A percentile compares a stretch with the other conserved stretches of the same genome.
These are phyloP conservation scores for Cystofilobasidium capitatum DNA, from an alignment of 768 basidiomycete species.

Conservation along the genomic window DNA sequence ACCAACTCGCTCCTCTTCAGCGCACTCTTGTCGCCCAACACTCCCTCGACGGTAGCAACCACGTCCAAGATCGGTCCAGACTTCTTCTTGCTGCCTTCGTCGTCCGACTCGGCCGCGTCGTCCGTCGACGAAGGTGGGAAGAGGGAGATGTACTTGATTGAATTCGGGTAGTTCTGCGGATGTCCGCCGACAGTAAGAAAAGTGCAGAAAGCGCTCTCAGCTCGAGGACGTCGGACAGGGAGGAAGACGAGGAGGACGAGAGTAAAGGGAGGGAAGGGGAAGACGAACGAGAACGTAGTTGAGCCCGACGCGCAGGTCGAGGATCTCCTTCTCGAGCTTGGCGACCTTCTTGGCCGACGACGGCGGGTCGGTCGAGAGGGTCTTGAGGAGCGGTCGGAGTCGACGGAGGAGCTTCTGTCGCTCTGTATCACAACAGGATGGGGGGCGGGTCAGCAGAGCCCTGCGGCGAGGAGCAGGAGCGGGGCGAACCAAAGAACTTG, in stretches of 20 bases:
- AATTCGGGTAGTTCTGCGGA: slow-evolving; percentile 69
- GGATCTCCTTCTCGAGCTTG: slow-evolving; percentile 47
- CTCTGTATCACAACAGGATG: slow-evolving; percentile 46
- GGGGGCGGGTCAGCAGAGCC: not conserved
- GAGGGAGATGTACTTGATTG: slow-evolving; percentile 78
- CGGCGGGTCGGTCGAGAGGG: slow-evolving; percentile 12
- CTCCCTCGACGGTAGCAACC: slow-evolving; percentile 12
- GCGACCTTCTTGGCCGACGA: slow-evolving; percentile 40
- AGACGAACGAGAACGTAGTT: slow-evolving; percentile 70
- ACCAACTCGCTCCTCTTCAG: slow-evolving; percentile 16
- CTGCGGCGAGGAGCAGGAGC: slow-evolving; percentile 28
- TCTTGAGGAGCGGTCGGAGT: slow-evolving; percentile 43
- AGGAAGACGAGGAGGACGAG: slow-evolving; percentile 18
- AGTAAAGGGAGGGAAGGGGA: not conserved
- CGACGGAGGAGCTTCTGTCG: slow-evolving; percentile 75
- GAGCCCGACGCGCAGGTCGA: slow-evolving; percentile 67
- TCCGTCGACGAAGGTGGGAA: slow-evolving; percentile 49
- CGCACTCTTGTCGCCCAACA: slow-evolving; percentile 10
- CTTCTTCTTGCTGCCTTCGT: not conserved
- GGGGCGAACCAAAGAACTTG: slow-evolving; percentile 75
- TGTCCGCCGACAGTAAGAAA: slow-evolving; percentile 16
- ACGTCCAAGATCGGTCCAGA: not conserved
- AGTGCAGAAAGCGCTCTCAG: not conserved
- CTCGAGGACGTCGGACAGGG: slow-evolving; percentile 22
- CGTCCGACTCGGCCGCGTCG: slow-evolving; percentile 14